phyloP scores from a whole-genome alignment of 805 yeast genomes.

The Sugiyamaella floridensis region DNA sequence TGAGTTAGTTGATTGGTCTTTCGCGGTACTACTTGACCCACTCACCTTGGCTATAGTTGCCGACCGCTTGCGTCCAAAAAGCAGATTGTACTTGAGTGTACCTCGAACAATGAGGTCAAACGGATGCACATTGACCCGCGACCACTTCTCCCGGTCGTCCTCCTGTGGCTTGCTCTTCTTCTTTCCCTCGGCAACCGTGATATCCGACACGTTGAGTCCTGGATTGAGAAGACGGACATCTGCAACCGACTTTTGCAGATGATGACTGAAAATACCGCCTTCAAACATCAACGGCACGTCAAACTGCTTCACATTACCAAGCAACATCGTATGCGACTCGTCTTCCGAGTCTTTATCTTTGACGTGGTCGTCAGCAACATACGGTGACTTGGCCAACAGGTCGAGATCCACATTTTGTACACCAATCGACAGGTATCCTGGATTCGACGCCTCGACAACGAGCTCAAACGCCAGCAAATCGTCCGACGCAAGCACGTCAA shows the following conservation, averaged over 20 bases:
- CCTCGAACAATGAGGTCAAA: constrained; percentile 84
- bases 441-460: constrained; percentile 73
- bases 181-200: constrained; percentile 12
- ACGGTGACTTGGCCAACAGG: constrained; percentile 50
- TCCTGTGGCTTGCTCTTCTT: constrained; percentile 9
- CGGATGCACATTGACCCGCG: constrained; percentile 63
- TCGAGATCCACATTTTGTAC: constrained; percentile 68
- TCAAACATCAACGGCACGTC: constrained; percentile 69
- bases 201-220: constrained; percentile 38
- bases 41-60: constrained; percentile 16
- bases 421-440: constrained; percentile 68
- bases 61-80: constrained; percentile 38
- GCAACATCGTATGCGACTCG: constrained; percentile 55
- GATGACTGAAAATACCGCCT: constrained; percentile 69
- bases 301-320: constrained; percentile 60
- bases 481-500: constrained; percentile 67
- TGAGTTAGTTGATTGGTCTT: neutral
- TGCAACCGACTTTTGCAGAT: constrained; percentile 52
- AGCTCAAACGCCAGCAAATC: constrained; percentile 81
- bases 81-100: constrained; percentile 66
- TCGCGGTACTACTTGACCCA: no score
- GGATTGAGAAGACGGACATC: constrained; percentile 70
- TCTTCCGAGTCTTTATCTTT: constrained; percentile 19
- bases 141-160: constrained; percentile 52
- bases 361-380: constrained; percentile 16